phyloP scores from a whole-genome alignment of 2,329 filamentous ascomycete species.

The Paramyrothecium sp. region DNA sequence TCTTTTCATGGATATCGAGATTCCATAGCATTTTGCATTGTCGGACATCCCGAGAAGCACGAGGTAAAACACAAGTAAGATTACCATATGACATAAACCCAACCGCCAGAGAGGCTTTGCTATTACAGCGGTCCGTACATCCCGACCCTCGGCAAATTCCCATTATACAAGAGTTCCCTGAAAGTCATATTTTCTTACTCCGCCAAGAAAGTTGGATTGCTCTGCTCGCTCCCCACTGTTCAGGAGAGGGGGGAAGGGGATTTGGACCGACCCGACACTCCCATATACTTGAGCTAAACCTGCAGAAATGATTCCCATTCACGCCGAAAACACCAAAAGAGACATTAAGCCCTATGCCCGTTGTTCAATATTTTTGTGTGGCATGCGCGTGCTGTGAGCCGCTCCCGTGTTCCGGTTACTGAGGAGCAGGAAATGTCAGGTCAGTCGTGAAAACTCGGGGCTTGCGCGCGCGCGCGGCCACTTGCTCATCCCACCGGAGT shows the following conservation, averaged over 20 bases:
- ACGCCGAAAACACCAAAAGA: not conserved
- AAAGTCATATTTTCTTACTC: not conserved
- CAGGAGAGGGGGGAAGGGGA: not conserved
- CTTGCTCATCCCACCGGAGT: no score
- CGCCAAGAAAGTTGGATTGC: not conserved
- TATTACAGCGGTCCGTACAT: not conserved
- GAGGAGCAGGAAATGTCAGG: not conserved
- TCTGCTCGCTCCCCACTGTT: slow-evolving; percentile 3
- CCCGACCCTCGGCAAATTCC: not conserved
- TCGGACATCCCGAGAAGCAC: no score
- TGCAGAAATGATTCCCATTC: not conserved
- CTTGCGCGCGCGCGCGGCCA: no score
- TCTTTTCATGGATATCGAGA: no score
- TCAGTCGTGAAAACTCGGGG: not conserved
- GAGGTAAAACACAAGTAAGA: no score
- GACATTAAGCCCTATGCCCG: not conserved
- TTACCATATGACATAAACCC: not conserved
- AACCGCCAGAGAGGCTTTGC: not conserved
- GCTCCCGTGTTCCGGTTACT: not conserved
- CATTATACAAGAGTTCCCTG: not conserved
- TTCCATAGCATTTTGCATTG: no score
- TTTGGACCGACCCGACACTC: not conserved
- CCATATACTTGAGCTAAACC: not conserved
- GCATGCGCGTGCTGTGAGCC: slow-evolving; percentile 1
- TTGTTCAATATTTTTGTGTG: not conserved